Conservation (phyloP, 2,329 filamentous ascomycete species). For the Ophiostoma ulmi region DNA sequence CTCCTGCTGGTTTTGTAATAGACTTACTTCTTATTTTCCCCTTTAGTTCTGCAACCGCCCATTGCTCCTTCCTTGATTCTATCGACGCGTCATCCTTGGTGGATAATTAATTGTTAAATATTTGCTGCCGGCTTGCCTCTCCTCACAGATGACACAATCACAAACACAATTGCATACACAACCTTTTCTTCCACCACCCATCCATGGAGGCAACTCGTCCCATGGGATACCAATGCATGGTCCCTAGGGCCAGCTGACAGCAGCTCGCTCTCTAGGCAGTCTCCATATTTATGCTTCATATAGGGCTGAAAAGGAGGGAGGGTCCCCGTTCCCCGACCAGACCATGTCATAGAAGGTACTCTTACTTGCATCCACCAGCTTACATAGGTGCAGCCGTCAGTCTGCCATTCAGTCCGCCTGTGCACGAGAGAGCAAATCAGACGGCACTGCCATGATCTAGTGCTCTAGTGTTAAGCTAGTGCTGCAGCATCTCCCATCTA, state of each 20-base stretch:
- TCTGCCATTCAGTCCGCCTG: slow-evolving; percentile 3
- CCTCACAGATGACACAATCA: too few species aligned
- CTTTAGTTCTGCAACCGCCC: background rate
- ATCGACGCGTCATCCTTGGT: background rate
- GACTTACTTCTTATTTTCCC: background rate
- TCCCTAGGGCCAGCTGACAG: background rate
- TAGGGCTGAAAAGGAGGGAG: slow-evolving; percentile 32
- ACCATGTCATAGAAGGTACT: background rate
- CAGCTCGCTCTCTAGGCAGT: background rate
- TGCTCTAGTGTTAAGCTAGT: background rate
- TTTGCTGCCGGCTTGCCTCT: too few species aligned
- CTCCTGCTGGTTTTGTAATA: background rate
- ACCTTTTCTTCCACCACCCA: too few species aligned
- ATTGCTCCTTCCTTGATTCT: background rate
- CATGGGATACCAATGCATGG: background rate
- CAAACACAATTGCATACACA: background rate
- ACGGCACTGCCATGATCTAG: slow-evolving; percentile 4
- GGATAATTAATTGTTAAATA: background rate
- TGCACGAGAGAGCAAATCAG: background rate
- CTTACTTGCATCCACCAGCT: background rate
- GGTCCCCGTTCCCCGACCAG: background rate
- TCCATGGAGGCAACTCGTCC: background rate
- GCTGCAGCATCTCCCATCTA: background rate
- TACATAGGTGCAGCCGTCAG: background rate
- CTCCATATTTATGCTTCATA: slow-evolving; percentile 19